Evolutionary conservation across 352 stramenopile species (phyloP).

Genomic region (Achlya hypogyna): DNA sequence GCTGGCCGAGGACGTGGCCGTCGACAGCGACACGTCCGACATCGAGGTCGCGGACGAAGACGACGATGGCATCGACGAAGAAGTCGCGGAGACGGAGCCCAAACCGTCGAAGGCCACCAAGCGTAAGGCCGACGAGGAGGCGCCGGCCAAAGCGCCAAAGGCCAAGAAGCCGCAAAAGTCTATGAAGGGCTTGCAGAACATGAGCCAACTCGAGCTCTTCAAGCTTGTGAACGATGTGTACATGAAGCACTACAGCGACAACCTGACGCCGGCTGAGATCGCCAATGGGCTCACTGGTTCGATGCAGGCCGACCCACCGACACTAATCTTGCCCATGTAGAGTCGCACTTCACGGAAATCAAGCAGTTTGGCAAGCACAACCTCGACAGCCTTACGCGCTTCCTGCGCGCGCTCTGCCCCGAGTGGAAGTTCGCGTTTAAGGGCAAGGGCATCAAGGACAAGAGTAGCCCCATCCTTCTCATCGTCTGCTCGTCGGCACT

Average conservation of each 20-base stretch:
- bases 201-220: slow-evolving; percentile 65
- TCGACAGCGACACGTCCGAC: slow-evolving; percentile 7
- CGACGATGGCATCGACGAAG: slow-evolving; percentile 8
- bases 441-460: slow-evolving; percentile 62
- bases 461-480: slow-evolving; percentile 87
- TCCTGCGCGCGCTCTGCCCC: slow-evolving; percentile 64
- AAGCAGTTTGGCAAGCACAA: slow-evolving; percentile 73
- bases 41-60: slow-evolving; percentile 18
- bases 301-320: background rate
- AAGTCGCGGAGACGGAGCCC: slow-evolving; percentile 23
- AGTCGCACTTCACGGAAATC: slow-evolving; percentile 54
- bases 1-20: slow-evolving; percentile 1
- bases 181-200: slow-evolving; percentile 68
- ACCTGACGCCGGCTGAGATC: slow-evolving; percentile 77
- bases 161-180: slow-evolving; percentile 26
- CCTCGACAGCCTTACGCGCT: slow-evolving; percentile 54
- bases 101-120: slow-evolving; percentile 34
- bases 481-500: slow-evolving; percentile 88
- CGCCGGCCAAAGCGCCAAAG: background rate
- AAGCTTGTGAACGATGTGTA: slow-evolving; percentile 77
- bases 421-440: slow-evolving; percentile 69
- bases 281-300: slow-evolving; percentile 66
- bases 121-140: slow-evolving; percentile 31
- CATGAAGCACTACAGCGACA: slow-evolving; percentile 56
- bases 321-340: slow-evolving; percentile 20